Base-by-base conservation (phyloP, 2,329 filamentous ascomycete species). In the Aspergillus transmontanensis region DNA sequence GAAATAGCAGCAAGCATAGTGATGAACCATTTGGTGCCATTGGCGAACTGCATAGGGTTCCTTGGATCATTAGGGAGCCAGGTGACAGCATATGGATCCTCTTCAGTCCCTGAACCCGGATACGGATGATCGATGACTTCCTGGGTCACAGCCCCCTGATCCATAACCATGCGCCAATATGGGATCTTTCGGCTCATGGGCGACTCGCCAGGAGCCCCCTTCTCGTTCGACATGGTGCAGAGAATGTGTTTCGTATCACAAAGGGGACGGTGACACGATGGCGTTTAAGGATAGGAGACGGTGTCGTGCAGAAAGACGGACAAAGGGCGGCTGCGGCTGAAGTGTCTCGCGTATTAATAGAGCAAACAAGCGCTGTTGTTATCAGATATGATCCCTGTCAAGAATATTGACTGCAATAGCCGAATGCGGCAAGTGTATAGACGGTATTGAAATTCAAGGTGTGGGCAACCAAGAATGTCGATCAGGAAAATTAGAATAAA, bases 11-110 rank as follows among this genome's bases (percentile, higher is more conserved):
- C 76, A 5, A 78, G 55, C 55, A 76, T 51, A 0, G 79, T 81
- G 36, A 81, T 74, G 3, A 68, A 66, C 78, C 80, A 81, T 73
- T 82, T 82, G 69, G 70, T 76, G 28, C 61, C 45, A 6, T 56
- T 53, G 6, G 71, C 61, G 34, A 77, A 78, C 14, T 70, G 69
- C 69, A 81, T 75, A 3, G 81, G 80, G 57, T 82, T 79, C 34
- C 79, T 73, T 11, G 77, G 76, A 60, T 83, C 81, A 56, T 78
- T 68, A 7, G 78, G 75, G 48, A 82, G 76, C 72, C 76, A 82
- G 58, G 78, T 73, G 19, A 82, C 76, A n/a, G 76, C 71, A 66
- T 75, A 82, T 0, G 80, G 80, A 64, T 82, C 79, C 1, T 76
- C 71, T 30, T 77, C 73, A 0, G 79, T 82, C 0, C 80, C 80